Percentiles rank a stretch among this genome's conserved stretches.
phyloP scores from a whole-genome alignment of 306 rosid species.

The Casuarina equisetifolia region DNA sequence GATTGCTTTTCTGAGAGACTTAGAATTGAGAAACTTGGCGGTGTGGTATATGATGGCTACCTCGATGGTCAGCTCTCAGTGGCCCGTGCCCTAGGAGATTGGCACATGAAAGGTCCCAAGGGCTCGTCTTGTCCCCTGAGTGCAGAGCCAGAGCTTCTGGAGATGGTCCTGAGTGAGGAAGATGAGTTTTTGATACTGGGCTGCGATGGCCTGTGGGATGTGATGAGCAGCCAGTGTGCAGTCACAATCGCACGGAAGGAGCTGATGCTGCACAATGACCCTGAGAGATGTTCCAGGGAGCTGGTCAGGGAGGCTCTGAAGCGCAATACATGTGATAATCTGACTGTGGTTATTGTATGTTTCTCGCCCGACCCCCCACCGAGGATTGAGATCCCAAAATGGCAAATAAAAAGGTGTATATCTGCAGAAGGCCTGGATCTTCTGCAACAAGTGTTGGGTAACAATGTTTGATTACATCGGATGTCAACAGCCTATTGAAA shows the following conservation, averaged over 20 bases:
- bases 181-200: slow-evolving; percentile 84
- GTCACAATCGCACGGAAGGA: slow-evolving; percentile 77
- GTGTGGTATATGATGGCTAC: slow-evolving; percentile 78
- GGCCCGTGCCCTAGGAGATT: slow-evolving; percentile 81
- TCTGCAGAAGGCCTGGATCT: slow-evolving; percentile 74
- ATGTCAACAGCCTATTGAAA: background rate
- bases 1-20: slow-evolving; percentile 52
- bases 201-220: slow-evolving; percentile 89
- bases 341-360: slow-evolving; percentile 68
- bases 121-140: slow-evolving; percentile 76
- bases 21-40: slow-evolving; percentile 83
- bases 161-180: slow-evolving; percentile 56
- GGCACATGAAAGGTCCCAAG: slow-evolving; percentile 88
- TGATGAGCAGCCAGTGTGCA: slow-evolving; percentile 86
- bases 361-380: slow-evolving; percentile 73
- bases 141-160: slow-evolving; percentile 76
- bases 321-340: slow-evolving; percentile 74
- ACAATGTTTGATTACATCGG: slow-evolving; percentile 28
- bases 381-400: slow-evolving; percentile 56
- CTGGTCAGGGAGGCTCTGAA: slow-evolving; percentile 79
- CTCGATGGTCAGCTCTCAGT: slow-evolving; percentile 78
- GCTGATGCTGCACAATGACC: slow-evolving; percentile 78
- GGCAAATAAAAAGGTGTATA: slow-evolving; percentile 72
- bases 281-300: slow-evolving; percentile 80
- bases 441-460: slow-evolving; percentile 67